Conservation (phyloP, 2,329 filamentous ascomycete genomes). For the Fulvia fulva region DNA sequence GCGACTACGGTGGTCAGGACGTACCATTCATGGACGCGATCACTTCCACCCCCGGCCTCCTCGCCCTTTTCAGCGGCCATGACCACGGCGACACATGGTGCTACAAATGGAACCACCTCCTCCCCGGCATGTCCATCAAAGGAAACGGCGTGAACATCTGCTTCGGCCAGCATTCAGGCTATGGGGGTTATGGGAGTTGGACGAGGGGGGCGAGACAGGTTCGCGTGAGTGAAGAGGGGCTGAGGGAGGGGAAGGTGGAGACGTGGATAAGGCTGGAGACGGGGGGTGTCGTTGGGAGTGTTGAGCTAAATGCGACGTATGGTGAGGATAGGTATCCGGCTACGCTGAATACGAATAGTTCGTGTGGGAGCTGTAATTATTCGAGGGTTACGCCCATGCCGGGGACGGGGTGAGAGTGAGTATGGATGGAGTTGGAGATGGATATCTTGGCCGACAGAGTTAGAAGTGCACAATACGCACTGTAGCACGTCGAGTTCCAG, state of each 20-base stretch:
- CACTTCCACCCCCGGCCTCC: slow-evolving; percentile 50
- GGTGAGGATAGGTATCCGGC: slow-evolving; percentile 28
- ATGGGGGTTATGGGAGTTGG: slow-evolving; percentile 35
- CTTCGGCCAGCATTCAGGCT: slow-evolving; percentile 31
- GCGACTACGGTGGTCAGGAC: slow-evolving; percentile 48
- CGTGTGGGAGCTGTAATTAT: slow-evolving; percentile 23
- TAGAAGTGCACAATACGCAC: no score
- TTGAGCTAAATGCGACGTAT: slow-evolving; percentile 32
- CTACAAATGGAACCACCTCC: slow-evolving; percentile 28
- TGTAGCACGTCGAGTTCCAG: no score
- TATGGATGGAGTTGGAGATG: no score
- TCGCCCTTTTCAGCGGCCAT: slow-evolving; percentile 61
- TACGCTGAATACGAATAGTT: slow-evolving; percentile 20
- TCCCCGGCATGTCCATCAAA: slow-evolving; percentile 27
- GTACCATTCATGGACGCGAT: slow-evolving; percentile 61
- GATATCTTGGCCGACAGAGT: no score
- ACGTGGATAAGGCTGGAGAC: slow-evolving; percentile 35
- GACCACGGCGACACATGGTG: slow-evolving; percentile 47
- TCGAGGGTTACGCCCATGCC: slow-evolving; percentile 14
- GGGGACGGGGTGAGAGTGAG: slow-evolving; percentile 3
- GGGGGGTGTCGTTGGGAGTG: slow-evolving; percentile 26
- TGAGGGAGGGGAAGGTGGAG: slow-evolving; percentile 20
- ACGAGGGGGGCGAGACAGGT: slow-evolving; percentile 30
- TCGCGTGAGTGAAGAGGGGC: slow-evolving; percentile 21
- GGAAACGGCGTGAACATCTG: slow-evolving; percentile 34